A percentile compares a stretch with the other conserved stretches of the same genome.
These are phyloP conservation scores for Coemansia reversa DNA, from an alignment of 192 early-diverging fungal genomes.

Conservation along the genomic window DNA sequence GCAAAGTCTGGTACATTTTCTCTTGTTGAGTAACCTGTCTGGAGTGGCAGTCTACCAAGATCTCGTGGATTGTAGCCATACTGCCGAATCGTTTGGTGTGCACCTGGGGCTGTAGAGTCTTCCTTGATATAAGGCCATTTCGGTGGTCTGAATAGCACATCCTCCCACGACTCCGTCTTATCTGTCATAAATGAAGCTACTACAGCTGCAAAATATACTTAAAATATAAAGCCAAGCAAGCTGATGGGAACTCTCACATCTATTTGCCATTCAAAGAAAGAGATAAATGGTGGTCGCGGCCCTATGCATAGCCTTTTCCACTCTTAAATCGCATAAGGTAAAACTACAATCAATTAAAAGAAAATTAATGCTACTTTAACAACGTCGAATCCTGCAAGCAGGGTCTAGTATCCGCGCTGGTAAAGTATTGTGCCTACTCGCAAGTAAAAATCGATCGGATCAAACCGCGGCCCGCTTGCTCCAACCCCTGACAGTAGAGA, in stretches of 20 bases:
- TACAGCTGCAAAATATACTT: neutral
- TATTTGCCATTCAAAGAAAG: too few relatives aligned
- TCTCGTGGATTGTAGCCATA: constrained; percentile 35
- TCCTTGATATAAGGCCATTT: constrained; percentile 31
- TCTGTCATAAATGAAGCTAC: constrained; percentile 6
- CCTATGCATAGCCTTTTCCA: neutral
- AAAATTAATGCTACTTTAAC: neutral
- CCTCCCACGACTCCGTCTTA: constrained; percentile 16
- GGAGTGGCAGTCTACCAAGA: constrained; percentile 28
- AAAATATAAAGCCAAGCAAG: too few relatives aligned
- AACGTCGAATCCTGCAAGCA: neutral
- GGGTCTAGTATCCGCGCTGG: constrained; percentile 60
- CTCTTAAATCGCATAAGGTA: neutral
- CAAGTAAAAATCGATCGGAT: constrained; percentile 72
- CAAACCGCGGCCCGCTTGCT: constrained; percentile 49
- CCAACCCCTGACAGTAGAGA: constrained; percentile 2
- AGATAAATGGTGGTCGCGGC: too few relatives aligned
- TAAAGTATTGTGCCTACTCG: constrained; percentile 65
- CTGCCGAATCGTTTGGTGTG: constrained; percentile 13
- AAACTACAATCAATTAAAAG: constrained; percentile 4
- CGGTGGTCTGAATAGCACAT: constrained; percentile 26
- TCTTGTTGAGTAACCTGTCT: constrained; percentile 10
- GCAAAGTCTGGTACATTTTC: neutral
- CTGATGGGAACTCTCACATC: too few relatives aligned
- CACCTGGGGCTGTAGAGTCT: constrained; percentile 22